Base-by-base conservation (phyloP, 164 flowering plant species). In the Protea cynaroides region DNA sequence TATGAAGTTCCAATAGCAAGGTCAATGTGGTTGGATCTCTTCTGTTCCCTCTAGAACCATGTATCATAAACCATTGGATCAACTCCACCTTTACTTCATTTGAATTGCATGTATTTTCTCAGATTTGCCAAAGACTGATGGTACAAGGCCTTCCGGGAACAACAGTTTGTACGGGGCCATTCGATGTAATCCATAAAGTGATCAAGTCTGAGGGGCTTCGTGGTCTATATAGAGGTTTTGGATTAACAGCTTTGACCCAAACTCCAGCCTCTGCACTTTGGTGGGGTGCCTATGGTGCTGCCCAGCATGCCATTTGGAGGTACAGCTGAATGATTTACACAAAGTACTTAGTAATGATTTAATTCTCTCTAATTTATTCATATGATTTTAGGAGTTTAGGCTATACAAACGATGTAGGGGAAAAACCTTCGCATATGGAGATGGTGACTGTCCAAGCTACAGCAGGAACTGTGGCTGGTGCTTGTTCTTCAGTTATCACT, bases 231-330 rank as follows among this genome's bases (percentile, higher is more conserved):
- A 81, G 92, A 75, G 97, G 97, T 9, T 88, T 90, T 78, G 90
- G 90, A 56, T 76, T 90, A 65, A 78, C 95, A 37, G 88, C 76
- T 61, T 55, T 84, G 47, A 81, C 85, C 29, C 85, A 86, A 52
- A 74, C 97, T 25, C 97, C 97, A 11, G 86, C 95, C 52, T 70
- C 82, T 52, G 97, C 97, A 38, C 86, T 90, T 66, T 90, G 97
- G 97, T 90, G 95, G 97, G 91, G 87, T 50, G 61, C 80, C 7
- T 90, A 90, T 80, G 92, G 86, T 51, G 59, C 91, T 40, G 82
- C 87, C 17, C 92, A 90, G 64, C 88, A 83, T 73, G 37, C 74
- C 17, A 81, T 90, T 25, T 90, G 97, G 94, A 86, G 90, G 94
- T 86, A 70, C 23, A 19, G 24, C 46, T 49, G 21, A 19, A 17